These are phyloP conservation scores for Cladosporium austrohemisphaericum DNA, from an alignment of 2,329 filamentous ascomycete species.

Conservation along the genomic window DNA sequence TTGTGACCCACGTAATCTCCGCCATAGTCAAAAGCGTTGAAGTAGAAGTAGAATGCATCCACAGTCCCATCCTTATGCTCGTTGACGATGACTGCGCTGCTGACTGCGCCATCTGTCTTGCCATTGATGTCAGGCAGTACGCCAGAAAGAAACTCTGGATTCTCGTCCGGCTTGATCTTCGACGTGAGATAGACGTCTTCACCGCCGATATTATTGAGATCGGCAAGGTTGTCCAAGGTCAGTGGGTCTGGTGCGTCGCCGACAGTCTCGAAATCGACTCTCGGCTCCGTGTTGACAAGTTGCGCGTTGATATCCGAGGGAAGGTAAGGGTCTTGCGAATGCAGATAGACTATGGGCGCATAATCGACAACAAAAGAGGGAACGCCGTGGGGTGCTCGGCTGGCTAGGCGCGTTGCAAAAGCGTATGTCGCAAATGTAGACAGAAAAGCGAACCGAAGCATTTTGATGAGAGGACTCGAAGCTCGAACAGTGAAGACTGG, in stretches of 20 bases:
- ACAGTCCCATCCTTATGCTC: conserved; percentile 52
- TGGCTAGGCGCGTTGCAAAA: not conserved
- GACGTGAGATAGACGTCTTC: conserved; percentile 43
- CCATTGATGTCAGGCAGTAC: conserved; percentile 51
- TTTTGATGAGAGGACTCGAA: conserved; percentile 60
- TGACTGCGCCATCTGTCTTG: conserved; percentile 48
- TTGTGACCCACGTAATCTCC: conserved; percentile 35
- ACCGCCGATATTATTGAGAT: conserved; percentile 37
- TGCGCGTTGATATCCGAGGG: conserved; percentile 44
- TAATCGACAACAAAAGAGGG: conserved; percentile 27
- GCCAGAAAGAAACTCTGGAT: conserved; percentile 48
- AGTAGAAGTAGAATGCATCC: conserved; percentile 63
- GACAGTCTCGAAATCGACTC: conserved; percentile 35
- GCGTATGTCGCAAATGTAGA: not conserved
- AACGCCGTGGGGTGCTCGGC: conserved; percentile 17
- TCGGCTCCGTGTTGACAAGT: conserved; percentile 39
- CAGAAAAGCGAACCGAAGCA: not conserved
- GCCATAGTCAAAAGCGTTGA: conserved; percentile 56
- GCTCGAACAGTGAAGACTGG: conserved; percentile 49
- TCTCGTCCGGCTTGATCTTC: conserved; percentile 28
- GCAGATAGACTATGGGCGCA: conserved; percentile 45
- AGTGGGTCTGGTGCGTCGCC: conserved; percentile 35
- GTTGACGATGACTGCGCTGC: conserved; percentile 54
- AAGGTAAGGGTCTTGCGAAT: conserved; percentile 40
- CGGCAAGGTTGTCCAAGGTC: conserved; percentile 41